Conservation (phyloP, 2,329 filamentous ascomycete species). For the Clonostachys rhizophaga region DNA sequence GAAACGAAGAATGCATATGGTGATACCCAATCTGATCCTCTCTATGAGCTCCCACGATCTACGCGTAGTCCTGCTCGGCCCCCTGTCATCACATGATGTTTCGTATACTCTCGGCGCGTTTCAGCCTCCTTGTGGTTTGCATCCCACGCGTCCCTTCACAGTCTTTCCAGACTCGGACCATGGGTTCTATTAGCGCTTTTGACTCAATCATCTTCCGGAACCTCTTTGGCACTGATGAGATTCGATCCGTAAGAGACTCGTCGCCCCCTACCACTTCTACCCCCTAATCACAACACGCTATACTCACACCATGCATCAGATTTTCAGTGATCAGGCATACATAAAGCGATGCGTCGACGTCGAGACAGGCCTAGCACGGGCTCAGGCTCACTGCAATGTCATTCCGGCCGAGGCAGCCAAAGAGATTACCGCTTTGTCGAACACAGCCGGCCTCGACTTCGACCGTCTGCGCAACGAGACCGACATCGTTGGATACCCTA, state of each 20-base stretch:
- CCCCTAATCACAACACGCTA: too few species aligned
- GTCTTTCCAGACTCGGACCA: background rate
- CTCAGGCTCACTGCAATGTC: slow-evolving; percentile 38
- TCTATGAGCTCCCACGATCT: too few species aligned
- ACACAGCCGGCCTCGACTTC: slow-evolving; percentile 8
- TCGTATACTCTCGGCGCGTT: too few species aligned
- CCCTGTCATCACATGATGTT: too few species aligned
- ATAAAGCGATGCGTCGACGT: slow-evolving; percentile 41
- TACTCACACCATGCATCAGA: slow-evolving; percentile 11
- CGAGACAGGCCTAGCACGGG: slow-evolving; percentile 44
- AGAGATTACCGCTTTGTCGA: slow-evolving; percentile 14
- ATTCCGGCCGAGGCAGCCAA: slow-evolving; percentile 34
- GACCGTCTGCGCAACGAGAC: slow-evolving; percentile 36
- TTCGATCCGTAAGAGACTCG: slow-evolving; percentile 17
- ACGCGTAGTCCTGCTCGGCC: too few species aligned
- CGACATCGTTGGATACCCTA: slow-evolving; percentile 49
- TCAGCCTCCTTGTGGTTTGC: too few species aligned
- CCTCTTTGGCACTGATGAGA: slow-evolving; percentile 45
- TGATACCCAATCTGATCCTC: too few species aligned
- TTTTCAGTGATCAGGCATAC: slow-evolving; percentile 45
- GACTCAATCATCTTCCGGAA: slow-evolving; percentile 46
- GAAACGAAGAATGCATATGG: too few species aligned
- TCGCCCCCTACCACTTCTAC: too few species aligned
- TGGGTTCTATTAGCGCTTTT: slow-evolving; percentile 20
- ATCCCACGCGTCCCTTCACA: too few species aligned